phyloP scores from a whole-genome alignment of 2,329 filamentous ascomycete genomes.

The Diaporthe eres region DNA sequence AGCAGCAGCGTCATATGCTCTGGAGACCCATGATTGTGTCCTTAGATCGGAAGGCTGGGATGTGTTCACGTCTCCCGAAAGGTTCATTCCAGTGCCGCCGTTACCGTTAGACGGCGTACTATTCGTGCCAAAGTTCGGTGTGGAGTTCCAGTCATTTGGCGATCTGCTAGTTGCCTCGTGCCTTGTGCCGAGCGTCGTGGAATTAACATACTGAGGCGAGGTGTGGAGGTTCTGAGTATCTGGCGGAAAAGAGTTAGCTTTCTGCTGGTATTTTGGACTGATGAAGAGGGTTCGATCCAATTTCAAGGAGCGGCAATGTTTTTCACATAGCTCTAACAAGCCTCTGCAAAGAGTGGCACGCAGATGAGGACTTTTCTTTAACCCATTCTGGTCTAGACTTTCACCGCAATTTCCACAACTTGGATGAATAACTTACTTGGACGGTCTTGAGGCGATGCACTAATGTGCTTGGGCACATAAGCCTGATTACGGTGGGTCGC shows the following conservation, averaged over 20 bases:
- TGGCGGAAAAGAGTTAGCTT: background rate
- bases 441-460: constrained; percentile 23
- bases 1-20: constrained; percentile 35
- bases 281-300: background rate
- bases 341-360: background rate
- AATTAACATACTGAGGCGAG: background rate
- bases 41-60: background rate
- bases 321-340: too few relatives aligned
- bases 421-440: background rate
- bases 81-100: background rate
- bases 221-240: background rate
- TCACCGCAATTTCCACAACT: background rate
- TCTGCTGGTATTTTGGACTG: background rate
- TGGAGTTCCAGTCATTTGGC: constrained; percentile 13
- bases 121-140: background rate
- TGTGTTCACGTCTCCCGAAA: background rate
- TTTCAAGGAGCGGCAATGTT: background rate
- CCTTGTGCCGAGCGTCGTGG: background rate
- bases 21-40: constrained; percentile 42
- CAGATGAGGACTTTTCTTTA: too few relatives aligned
- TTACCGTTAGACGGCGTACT: constrained; percentile 1
- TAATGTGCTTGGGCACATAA: constrained; percentile 31
- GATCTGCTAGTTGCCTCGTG: constrained; percentile 6
- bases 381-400: background rate
- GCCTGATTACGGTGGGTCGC: constrained; percentile 26